Evolutionary conservation across 768 basidiomycete genomes (phyloP).

Genomic region (Lentinus brumalis): DNA sequence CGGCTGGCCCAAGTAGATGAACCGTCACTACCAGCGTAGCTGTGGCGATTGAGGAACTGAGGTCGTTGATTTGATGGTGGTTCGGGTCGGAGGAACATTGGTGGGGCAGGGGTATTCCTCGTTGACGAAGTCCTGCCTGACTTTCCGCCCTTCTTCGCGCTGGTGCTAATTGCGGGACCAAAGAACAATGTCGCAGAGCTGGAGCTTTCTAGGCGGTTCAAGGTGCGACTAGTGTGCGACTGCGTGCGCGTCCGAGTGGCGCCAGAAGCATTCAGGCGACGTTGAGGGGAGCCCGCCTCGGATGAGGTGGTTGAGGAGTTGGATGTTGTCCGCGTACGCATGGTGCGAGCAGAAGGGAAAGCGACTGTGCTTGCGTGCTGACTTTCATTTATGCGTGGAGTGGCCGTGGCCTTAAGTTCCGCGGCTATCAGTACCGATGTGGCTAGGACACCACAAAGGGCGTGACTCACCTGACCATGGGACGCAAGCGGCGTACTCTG

Average conservation of each 20-base stretch:
- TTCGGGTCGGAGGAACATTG: constrained; percentile 18
- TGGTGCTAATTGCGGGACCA: constrained; percentile 50
- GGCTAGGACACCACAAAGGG: constrained; percentile 13
- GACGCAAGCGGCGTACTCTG: constrained; percentile 35
- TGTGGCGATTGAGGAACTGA: constrained; percentile 55
- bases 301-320: constrained; percentile 45
- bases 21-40: constrained; percentile 55
- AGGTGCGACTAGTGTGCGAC: constrained; percentile 39
- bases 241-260: constrained; percentile 36
- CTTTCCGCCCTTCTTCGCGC: background rate
- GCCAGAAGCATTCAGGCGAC: constrained; percentile 54
- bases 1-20: constrained; percentile 22
- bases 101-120: background rate
- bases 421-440: constrained; percentile 15
- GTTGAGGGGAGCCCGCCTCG: constrained; percentile 53
- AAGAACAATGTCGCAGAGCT: constrained; percentile 70
- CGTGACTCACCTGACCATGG: constrained; percentile 23
- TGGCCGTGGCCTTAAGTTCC: constrained; percentile 4
- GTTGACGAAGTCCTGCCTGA: constrained; percentile 4
- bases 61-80: constrained; percentile 25
- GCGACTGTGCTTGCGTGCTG: constrained; percentile 26
- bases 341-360: constrained; percentile 40
- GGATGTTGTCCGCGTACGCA: constrained; percentile 41
- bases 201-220: constrained; percentile 53
- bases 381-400: constrained; percentile 31